A percentile compares a stretch with the other conserved stretches of the same genome.
phyloP scores from a whole-genome alignment of 2,329 filamentous ascomycete genomes.

The Aureobasidium melanogenum region DNA sequence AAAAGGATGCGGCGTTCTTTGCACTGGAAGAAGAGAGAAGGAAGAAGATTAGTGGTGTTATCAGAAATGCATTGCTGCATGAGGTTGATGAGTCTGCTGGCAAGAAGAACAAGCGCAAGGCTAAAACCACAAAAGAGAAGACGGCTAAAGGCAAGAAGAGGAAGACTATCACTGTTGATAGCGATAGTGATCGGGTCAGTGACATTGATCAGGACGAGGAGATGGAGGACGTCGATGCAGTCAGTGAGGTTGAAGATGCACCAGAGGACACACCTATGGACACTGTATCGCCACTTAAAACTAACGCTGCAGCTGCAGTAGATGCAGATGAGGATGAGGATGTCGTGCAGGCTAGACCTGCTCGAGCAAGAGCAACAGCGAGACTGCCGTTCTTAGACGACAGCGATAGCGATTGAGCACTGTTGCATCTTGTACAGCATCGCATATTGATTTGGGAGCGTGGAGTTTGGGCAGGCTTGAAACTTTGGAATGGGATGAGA shows the following conservation, averaged over 20 bases:
- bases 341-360: slow-evolving; percentile 12
- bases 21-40: slow-evolving; percentile 61
- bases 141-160: slow-evolving; percentile 17
- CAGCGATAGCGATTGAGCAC: slow-evolving; percentile 3
- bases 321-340: slow-evolving; percentile 31
- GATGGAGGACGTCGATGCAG: background rate
- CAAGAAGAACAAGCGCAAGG: slow-evolving; percentile 19
- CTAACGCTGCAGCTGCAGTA: background rate
- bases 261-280: slow-evolving; percentile 28
- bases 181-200: background rate
- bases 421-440: background rate
- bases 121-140: slow-evolving; percentile 7
- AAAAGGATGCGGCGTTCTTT: slow-evolving; percentile 68
- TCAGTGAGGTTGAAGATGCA: slow-evolving; percentile 11
- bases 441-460: background rate
- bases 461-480: background rate
- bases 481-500: background rate
- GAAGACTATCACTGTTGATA: slow-evolving; percentile 14
- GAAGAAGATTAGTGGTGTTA: slow-evolving; percentile 43
- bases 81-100: slow-evolving; percentile 26
- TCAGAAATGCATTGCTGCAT: slow-evolving; percentile 40
- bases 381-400: slow-evolving; percentile 9
- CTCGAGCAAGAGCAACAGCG: background rate
- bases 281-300: background rate
- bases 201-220: background rate